Evolutionary conservation across 352 stramenopile species (phyloP).

Genomic region (Phytopythium cucurbitacearum): DNA sequence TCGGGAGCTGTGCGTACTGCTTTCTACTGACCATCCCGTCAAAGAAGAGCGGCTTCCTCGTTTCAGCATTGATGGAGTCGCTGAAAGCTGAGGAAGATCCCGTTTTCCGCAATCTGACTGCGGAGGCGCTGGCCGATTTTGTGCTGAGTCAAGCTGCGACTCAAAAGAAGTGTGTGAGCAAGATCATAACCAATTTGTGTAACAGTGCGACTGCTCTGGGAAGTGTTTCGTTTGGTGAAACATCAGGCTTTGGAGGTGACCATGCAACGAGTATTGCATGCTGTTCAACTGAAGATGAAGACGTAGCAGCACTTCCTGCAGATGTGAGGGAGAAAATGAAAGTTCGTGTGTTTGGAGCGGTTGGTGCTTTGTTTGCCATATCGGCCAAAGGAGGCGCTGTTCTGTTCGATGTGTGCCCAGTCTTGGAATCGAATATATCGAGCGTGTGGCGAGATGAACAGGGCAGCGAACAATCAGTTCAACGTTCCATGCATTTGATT

Average conservation of each 20-base stretch:
- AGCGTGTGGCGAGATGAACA: constrained; percentile 26
- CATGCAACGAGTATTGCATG: not conserved
- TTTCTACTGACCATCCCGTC: constrained; percentile 44
- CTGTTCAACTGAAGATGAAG: constrained; percentile 3
- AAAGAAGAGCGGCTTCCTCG: constrained; percentile 75
- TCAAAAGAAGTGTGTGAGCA: constrained; percentile 71
- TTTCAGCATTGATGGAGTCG: constrained; percentile 75
- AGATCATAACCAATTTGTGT: constrained; percentile 78
- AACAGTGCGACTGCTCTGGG: constrained; percentile 53
- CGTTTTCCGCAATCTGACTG: constrained; percentile 40
- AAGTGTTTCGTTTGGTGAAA: constrained; percentile 6
- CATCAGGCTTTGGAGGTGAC: not conserved
- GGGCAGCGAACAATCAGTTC: constrained; percentile 27
- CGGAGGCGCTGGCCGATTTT: constrained; percentile 53
- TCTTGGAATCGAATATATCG: constrained; percentile 28
- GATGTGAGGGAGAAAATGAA: constrained; percentile 26
- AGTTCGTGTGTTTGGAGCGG: constrained; percentile 39
- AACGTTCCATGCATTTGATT: constrained; percentile 51
- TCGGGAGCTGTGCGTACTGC: constrained; percentile 58
- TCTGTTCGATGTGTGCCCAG: constrained; percentile 29
- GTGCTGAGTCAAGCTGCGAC: constrained; percentile 33
- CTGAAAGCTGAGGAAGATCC: constrained; percentile 60
- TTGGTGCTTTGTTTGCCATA: constrained; percentile 35
- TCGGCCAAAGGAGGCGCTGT: constrained; percentile 20
- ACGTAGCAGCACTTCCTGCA: constrained; percentile 3